Base-by-base conservation (phyloP, 768 basidiomycete genomes). In the Russula vinacea region DNA sequence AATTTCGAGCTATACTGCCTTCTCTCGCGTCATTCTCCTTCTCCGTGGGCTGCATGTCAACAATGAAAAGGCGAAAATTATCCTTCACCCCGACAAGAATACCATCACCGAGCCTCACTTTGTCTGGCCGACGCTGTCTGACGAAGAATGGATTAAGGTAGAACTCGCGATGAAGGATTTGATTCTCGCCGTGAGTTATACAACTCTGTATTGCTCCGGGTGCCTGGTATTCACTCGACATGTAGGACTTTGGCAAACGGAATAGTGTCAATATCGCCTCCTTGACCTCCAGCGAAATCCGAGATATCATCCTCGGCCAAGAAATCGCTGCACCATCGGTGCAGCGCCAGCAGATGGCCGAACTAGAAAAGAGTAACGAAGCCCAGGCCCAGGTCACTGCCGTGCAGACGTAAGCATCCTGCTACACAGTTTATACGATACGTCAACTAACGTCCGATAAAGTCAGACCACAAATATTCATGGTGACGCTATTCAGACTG, bases 191-290 rank as follows among this genome's bases (percentile, higher is more conserved):
- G 87, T 89, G 71, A 62, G 85, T 76, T 32, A 33, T 24, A n/a
- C 49, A 24, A 5, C 8, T 35, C 11, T 29, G 29, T 42, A 24
- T n/a, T n/a, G 14, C 32, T 39, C 55, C 19, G 24, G 53, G 53
- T 32, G n/a, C 35, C 6, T 49, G 37, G 45, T 33, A 63, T 70
- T 76, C 26, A 75, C 47, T 3, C 14, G 56, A 54, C 62, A 51
- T 35, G 24, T 71, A 92, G 84, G 97, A 98, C 77, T 99, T 98
- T 74, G 97, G 96, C 70, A 98, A 98, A 78, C 88, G 97, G 60
- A 98, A 99, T 75, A 94, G 92, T 64, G 97, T 99, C 76, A 99
- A 98, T 76, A 94, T 98, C 63, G 97, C 96, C 0, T 98, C 96
- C 35, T 76, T 99, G 70, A 98, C 97, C 0, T 90, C 92, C 57